Conservation (phyloP, 2,329 filamentous ascomycete genomes). For the Trichoderma citrinoviride region DNA sequence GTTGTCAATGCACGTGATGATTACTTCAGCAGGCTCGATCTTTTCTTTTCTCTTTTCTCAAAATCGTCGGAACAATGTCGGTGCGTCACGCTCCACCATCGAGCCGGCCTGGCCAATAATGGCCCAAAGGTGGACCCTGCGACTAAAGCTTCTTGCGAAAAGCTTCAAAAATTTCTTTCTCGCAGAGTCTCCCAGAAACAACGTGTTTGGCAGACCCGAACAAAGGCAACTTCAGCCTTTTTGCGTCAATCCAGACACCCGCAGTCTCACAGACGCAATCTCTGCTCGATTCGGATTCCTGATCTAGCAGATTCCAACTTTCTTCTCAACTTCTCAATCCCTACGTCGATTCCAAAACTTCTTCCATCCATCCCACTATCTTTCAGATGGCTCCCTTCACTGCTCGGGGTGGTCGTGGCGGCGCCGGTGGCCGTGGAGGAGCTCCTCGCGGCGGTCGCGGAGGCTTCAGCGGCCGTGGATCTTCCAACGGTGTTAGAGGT, state of each 20-base stretch:
- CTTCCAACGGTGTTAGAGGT: constrained; percentile 42
- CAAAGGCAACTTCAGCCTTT: constrained; percentile 31
- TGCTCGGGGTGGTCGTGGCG: constrained; percentile 32
- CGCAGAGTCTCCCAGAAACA: constrained; percentile 24
- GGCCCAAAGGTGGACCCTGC: constrained; percentile 21
- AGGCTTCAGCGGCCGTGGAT: constrained; percentile 28
- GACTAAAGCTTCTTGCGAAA: constrained; percentile 27
- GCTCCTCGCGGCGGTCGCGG: constrained; percentile 31
- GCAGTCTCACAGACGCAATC: constrained; percentile 27
- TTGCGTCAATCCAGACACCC: constrained; percentile 24
- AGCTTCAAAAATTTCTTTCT: constrained; percentile 43
- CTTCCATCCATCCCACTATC: constrained; percentile 5
- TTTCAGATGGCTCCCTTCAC: constrained; percentile 23
- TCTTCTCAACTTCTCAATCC: neutral
- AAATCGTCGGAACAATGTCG: constrained; percentile 23
- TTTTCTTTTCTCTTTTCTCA: neutral
- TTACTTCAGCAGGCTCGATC: neutral
- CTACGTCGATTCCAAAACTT: constrained; percentile 3
- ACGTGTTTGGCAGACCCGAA: constrained; percentile 19
- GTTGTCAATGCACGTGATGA: neutral
- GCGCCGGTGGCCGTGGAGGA: constrained; percentile 36
- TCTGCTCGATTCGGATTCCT: constrained; percentile 24
- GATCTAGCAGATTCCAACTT: neutral
- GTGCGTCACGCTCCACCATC: neutral
- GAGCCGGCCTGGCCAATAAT: constrained; percentile 20